Evolutionary conservation across 2,329 filamentous ascomycete genomes (phyloP).

Genomic region (Cercospora sp.): DNA sequence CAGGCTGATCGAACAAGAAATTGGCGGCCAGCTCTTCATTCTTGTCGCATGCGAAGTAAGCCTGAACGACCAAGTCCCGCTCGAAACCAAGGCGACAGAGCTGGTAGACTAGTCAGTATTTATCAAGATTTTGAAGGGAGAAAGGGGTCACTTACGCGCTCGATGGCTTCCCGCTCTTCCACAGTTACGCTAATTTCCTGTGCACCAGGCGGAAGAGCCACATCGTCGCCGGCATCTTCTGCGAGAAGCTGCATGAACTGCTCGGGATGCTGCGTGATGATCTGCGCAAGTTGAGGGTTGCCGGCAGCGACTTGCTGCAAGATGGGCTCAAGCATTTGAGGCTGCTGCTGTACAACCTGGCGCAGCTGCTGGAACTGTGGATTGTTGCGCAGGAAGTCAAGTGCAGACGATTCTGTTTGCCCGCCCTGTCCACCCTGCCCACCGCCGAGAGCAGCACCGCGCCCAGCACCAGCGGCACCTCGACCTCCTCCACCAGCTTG

Average conservation of each 20-base stretch:
- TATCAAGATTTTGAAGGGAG: not conserved
- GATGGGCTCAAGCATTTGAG: constrained; percentile 97
- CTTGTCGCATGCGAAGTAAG: constrained; percentile 99
- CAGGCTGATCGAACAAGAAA: constrained; percentile 95
- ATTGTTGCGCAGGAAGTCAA: constrained; percentile 93
- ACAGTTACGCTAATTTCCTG: constrained; percentile 90
- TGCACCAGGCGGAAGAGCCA: constrained; percentile 79
- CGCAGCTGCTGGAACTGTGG: constrained; percentile 97
- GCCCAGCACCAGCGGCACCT: constrained; percentile 45
- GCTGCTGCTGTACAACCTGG: constrained; percentile 95
- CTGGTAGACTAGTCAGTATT: constrained; percentile 47
- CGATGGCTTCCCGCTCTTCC: constrained; percentile 95
- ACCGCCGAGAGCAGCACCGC: constrained; percentile 42
- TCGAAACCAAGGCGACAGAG: constrained; percentile 91
- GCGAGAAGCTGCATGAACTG: constrained; percentile 89
- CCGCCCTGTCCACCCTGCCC: constrained; percentile 45
- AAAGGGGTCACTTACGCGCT: constrained; percentile 65
- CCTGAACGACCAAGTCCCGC: constrained; percentile 90
- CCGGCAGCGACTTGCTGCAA: constrained; percentile 92
- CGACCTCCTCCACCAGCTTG: constrained; percentile 44
- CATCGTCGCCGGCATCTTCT: constrained; percentile 81
- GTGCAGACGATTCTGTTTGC: constrained; percentile 60
- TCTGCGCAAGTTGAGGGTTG: constrained; percentile 88
- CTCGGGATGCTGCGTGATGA: constrained; percentile 89
- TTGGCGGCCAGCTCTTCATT: constrained; percentile 98